phyloP scores from a whole-genome alignment of 805 yeast species.

The Blastobotrys terrestris region DNA sequence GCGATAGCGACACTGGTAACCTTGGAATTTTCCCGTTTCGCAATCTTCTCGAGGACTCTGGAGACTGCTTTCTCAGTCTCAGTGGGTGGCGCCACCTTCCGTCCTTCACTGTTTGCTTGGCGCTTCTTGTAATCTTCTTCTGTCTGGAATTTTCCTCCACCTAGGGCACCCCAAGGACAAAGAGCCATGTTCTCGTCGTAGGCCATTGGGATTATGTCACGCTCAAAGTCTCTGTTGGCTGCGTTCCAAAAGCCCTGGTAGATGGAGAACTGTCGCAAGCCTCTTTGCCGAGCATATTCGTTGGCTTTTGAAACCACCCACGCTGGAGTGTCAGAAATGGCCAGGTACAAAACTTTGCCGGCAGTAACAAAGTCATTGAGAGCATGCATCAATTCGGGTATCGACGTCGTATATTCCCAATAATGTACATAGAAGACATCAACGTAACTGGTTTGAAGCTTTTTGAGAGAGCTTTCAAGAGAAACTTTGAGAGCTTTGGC shows the following conservation, averaged over 20 bases:
- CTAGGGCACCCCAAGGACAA: constrained; percentile 24
- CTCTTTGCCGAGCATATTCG: constrained; percentile 19
- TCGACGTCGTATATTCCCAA: constrained; percentile 24
- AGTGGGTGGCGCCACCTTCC: constrained; percentile 16
- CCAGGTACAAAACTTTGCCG: constrained; percentile 23
- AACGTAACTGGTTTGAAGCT: constrained; percentile 22
- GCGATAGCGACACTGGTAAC: constrained; percentile 21
- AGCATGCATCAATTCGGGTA: constrained; percentile 21
- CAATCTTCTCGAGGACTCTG: constrained; percentile 6
- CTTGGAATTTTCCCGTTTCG: background rate
- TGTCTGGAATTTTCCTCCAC: constrained; percentile 22
- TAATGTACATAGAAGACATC: constrained; percentile 22
- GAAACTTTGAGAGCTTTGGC: background rate
- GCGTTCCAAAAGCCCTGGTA: constrained; percentile 25
- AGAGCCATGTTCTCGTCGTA: constrained; percentile 23
- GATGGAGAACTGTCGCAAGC: constrained; percentile 21
- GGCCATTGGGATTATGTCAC: constrained; percentile 26
- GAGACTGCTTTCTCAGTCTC: background rate
- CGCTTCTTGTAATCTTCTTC: background rate
- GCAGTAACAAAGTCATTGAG: constrained; percentile 6
- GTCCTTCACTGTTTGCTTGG: constrained; percentile 5
- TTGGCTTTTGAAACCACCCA: constrained; percentile 16
- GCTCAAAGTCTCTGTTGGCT: constrained; percentile 20
- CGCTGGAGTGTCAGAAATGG: constrained; percentile 24
- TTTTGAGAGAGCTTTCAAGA: background rate